These are phyloP conservation scores for Solanum chaucha DNA, from an alignment of 257 asterid genomes.

Conservation along the genomic window DNA sequence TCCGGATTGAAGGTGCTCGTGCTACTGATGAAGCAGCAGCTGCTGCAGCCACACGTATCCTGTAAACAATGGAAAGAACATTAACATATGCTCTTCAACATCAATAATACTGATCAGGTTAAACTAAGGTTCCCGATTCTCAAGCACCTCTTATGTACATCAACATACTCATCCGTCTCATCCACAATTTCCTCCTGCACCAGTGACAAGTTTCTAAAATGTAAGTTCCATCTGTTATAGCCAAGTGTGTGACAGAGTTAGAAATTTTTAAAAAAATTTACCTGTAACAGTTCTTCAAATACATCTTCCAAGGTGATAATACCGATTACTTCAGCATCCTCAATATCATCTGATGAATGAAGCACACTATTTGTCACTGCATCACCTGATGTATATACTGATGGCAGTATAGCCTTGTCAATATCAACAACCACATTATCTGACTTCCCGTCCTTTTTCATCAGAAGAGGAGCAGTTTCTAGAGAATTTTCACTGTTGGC, in stretches of 20 bases:
- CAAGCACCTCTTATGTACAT: constrained; percentile 70
- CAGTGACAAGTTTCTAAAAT: not conserved
- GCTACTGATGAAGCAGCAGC: constrained; percentile 87
- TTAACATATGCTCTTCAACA: not conserved
- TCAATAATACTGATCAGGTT: not conserved
- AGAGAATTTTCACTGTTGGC: constrained; percentile 12
- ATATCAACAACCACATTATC: constrained; percentile 49
- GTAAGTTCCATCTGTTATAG: not conserved
- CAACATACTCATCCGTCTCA: constrained; percentile 89
- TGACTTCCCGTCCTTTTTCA: constrained; percentile 23
- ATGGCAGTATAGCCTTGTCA: constrained; percentile 27
- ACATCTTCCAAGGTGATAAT: constrained; percentile 91
- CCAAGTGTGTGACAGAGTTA: not conserved
- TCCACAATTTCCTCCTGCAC: constrained; percentile 90
- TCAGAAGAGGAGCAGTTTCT: constrained; percentile 35
- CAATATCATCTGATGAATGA: constrained; percentile 43
- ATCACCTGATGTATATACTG: constrained; percentile 26
- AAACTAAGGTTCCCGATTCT: not conserved
- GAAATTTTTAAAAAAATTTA: not conserved
- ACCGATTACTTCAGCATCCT: constrained; percentile 79
- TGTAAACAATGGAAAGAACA: constrained; percentile 15
- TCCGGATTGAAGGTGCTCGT: constrained; percentile 70
- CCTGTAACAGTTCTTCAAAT: constrained; percentile 96
- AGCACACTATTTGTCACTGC: constrained; percentile 15
- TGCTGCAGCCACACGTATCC: constrained; percentile 93